Evolutionary conservation across 805 yeast genomes (phyloP), one percentile per base, ranked within the genome.

Genomic region (Schizosaccharomyces lindneri): DNA sequence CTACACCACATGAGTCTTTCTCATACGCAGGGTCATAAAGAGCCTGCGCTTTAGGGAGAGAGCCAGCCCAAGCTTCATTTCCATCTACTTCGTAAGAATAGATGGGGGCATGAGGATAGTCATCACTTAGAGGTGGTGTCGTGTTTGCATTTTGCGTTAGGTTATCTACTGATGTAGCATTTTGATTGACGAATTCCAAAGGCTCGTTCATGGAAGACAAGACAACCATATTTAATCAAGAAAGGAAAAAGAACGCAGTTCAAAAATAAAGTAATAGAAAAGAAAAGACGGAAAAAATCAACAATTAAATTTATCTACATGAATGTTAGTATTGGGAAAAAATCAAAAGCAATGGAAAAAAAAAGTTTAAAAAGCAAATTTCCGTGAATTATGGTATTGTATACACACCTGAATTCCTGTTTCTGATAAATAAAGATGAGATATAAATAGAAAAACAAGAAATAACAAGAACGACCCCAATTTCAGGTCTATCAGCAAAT

Each of bases 1-100:
- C 98, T 61, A 93, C 97, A 75, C 98, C 98, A 78, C 98, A 90
- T 60, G 97, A 96, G 70, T 90, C 98, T 69, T 87, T 87, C 72
- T 90, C 98, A 67, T 77, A 80, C 63, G 85, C 93, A 11, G 97
- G 98, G 72, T 93, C 87, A 73, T 90, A 90, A 62, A 90, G 81
- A 46, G 95, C 97, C 73, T 88, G 84, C 66, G 82, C 81, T 57
- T 80, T 79, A 59, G 97, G 97, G 65, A 90, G 77, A 9, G 93
- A 78, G 59, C 84, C 81, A 29, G 97, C 97, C 97, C 97, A 90
- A 3, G 95, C 84, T 66, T 75, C 81, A 77, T 88, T 87, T 66
- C 79, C 82, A 41, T 86, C 83, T 36, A 80, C 76, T 67, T 85
- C 87, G 72, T 86, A 86, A 48, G 77, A 66, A 73, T 81, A 84